Conservation (phyloP, 495 filamentous ascomycete genomes). For the Penicillium lividum region DNA sequence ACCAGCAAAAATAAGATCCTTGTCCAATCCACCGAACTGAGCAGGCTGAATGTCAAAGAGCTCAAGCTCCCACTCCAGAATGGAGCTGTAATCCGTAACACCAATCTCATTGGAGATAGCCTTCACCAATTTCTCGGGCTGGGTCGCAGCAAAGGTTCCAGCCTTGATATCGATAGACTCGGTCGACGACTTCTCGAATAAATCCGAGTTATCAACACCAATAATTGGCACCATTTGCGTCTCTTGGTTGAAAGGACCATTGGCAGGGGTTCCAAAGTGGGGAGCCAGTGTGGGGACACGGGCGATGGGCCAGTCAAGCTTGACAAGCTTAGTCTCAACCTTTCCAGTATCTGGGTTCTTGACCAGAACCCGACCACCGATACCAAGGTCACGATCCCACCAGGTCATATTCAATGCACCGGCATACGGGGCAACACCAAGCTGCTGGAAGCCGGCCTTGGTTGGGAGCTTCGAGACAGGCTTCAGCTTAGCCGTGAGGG, state of each 20-base stretch:
- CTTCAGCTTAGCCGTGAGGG: conserved; percentile 85
- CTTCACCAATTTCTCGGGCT: conserved; percentile 80
- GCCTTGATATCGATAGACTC: conserved; percentile 35
- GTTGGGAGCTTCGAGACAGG: conserved; percentile 79
- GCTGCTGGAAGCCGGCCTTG: conserved; percentile 81
- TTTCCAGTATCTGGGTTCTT: conserved; percentile 71
- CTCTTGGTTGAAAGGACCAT: conserved; percentile 81
- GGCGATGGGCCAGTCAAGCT: conserved; percentile 91
- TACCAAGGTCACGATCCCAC: conserved; percentile 92
- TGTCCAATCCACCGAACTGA: conserved; percentile 79
- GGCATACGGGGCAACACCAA: conserved; percentile 91
- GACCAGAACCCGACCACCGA: conserved; percentile 86
- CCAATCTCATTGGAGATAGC: conserved; percentile 74
- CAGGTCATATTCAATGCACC: conserved; percentile 82
- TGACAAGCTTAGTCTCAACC: conserved; percentile 79
- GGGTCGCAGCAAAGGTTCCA: conserved; percentile 73
- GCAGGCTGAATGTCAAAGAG: conserved; percentile 91
- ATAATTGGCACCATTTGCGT: conserved; percentile 95
- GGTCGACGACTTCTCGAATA: conserved; percentile 32
- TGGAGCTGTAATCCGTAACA: conserved; percentile 65
- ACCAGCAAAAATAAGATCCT: conserved; percentile 92
- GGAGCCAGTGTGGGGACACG: conserved; percentile 90
- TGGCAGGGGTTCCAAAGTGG: conserved; percentile 82
- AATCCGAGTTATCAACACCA: conserved; percentile 76
- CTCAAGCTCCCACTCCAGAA: conserved; percentile 97